phyloP scores from a whole-genome alignment of 768 basidiomycete species.

The Mycena floridula region DNA sequence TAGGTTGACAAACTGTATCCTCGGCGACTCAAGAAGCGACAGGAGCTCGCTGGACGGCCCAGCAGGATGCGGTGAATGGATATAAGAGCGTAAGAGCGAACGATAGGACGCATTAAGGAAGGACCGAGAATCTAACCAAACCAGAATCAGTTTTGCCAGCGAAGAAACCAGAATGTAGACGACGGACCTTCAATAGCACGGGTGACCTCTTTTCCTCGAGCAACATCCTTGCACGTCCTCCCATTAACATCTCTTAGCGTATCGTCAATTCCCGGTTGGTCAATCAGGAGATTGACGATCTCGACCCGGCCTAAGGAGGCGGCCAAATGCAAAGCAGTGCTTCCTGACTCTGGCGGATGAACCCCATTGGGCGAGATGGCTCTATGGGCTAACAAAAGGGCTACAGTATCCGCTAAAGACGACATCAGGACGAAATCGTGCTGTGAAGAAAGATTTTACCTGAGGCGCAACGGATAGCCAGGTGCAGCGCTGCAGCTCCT shows the following conservation, averaged over 20 bases:
- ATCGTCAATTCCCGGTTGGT: conserved; percentile 79
- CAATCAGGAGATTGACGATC: conserved; percentile 68
- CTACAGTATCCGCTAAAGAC: conserved; percentile 54
- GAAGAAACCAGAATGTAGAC: neutral
- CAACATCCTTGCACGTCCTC: conserved; percentile 65
- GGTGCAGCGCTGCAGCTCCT: conserved; percentile 71
- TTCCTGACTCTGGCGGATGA: conserved; percentile 69
- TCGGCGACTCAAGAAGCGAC: conserved; percentile 60
- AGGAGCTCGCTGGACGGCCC: conserved; percentile 39
- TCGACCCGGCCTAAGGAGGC: conserved; percentile 69
- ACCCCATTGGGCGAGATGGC: conserved; percentile 76
- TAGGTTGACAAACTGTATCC: conserved; percentile 67
- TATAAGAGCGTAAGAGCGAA: conserved; percentile 66
- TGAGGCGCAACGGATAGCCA: conserved; percentile 78
- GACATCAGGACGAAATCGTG: neutral
- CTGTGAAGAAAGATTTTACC: conserved; percentile 33
- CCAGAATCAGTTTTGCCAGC: too few relatives aligned
- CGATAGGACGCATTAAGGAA: conserved; percentile 71
- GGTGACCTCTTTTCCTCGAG: conserved; percentile 58
- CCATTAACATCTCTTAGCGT: conserved; percentile 63
- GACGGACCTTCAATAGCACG: conserved; percentile 63
- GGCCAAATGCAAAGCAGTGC: conserved; percentile 63
- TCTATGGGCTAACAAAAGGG: conserved; percentile 62
- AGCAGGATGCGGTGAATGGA: conserved; percentile 46
- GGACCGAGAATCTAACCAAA: conserved; percentile 64